Evolutionary conservation across 164 flowering plant species (phyloP), one percentile per base, ranked within the genome.

Genomic region (Aristolochia fimbriata): DNA sequence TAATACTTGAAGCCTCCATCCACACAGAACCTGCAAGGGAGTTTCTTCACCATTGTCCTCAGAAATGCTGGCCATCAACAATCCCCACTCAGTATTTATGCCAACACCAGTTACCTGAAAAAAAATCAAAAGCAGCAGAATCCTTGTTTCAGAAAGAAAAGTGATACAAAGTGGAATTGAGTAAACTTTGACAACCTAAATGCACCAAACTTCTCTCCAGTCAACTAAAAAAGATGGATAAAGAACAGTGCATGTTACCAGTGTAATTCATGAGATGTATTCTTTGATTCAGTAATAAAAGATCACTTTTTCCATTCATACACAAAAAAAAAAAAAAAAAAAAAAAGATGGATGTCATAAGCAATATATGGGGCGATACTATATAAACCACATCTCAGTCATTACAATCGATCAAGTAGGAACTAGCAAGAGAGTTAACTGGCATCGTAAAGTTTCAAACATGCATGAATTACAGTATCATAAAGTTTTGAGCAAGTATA

Each of bases 11-110:
- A 37, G 8, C 43, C 43, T 37, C 0, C 12, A 6, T 17, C 20
- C 22, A 6, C 22, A 6, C 52, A 11, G 23, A 60, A 88, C 99
- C 93, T 94, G 99, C 85, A 94, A 82, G 0, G 99, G 99, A 37
- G 99, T 94, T 71, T 94, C 99, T 80, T 94, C 99, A 62, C 96
- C 96, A 68, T 76, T 85, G 63, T 94, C 99, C 70, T 88, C 97
- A 23, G 96, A 84, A 20, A 94, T 88, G 74, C 96, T 91, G 25
- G 96, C 93, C 99, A 94, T 91, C 17, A 94, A 83, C 70, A 91
- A 67, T 54, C 99, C 99, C 99, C 99, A 94, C 70, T 91, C 97
- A 41, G 99, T 94, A 68, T 91, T 88, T 56, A 84, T 78, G 17
- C 99, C 99, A 70, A 94, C 97, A 69, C 91, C 75, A 30, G 97